A percentile compares a stretch with the other conserved stretches of the same genome.
Evolutionary conservation across 768 basidiomycete species (phyloP).

Genomic region (Tricholoma terreum): DNA sequence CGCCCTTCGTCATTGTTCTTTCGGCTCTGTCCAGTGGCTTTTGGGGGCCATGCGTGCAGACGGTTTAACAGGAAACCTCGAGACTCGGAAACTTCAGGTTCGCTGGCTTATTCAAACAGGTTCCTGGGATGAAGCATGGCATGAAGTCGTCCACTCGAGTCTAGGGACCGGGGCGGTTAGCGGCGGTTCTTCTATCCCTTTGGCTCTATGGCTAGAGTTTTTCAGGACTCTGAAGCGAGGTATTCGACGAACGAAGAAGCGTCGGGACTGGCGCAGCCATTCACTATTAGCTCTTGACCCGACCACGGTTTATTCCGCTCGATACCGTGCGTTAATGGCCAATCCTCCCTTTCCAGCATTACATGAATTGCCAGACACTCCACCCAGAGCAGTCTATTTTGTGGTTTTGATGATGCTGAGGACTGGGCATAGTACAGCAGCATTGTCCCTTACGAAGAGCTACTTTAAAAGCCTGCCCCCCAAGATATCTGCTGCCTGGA

Average conservation of each 20-base stretch:
- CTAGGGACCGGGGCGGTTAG: not conserved
- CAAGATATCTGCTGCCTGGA: slow-evolving; percentile 32
- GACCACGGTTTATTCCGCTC: slow-evolving; percentile 16
- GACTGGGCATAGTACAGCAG: slow-evolving; percentile 34
- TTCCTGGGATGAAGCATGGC: slow-evolving; percentile 59
- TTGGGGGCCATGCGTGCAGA: slow-evolving; percentile 46
- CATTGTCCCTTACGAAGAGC: slow-evolving; percentile 41
- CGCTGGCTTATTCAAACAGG: slow-evolving; percentile 57
- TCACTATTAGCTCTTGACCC: not conserved
- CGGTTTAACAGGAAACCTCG: slow-evolving; percentile 40
- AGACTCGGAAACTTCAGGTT: slow-evolving; percentile 55
- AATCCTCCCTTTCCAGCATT: slow-evolving; percentile 36
- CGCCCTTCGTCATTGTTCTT: slow-evolving; percentile 49
- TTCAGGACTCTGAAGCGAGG: slow-evolving; percentile 42
- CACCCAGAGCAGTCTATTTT: slow-evolving; percentile 42
- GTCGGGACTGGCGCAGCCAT: not conserved
- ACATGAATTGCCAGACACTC: slow-evolving; percentile 30
- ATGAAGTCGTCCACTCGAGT: slow-evolving; percentile 23
- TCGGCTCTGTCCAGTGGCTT: slow-evolving; percentile 43
- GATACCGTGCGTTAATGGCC: slow-evolving; percentile 39
- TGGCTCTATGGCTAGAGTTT: slow-evolving; percentile 37
- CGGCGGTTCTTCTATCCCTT: slow-evolving; percentile 14
- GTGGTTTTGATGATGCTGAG: slow-evolving; percentile 47
- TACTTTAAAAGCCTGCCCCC: slow-evolving; percentile 52
- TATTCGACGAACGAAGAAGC: slow-evolving; percentile 20